These are phyloP conservation scores for Scalesia atractyloides DNA, from an alignment of 129 eudicot genomes.

Conservation along the genomic window DNA sequence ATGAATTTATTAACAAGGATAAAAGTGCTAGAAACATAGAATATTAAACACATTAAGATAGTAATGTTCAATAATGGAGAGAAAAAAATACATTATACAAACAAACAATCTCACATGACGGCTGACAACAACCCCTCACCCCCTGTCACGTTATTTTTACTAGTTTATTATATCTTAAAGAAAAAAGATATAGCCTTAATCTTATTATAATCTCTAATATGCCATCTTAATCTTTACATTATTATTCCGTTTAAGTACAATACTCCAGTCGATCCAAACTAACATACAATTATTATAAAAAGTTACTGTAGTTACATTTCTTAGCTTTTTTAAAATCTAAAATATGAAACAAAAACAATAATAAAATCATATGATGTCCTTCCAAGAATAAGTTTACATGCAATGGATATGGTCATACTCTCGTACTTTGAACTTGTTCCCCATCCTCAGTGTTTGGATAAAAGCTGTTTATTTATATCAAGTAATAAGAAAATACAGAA, in stretches of 20 bases:
- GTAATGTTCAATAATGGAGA: conserved; percentile 39
- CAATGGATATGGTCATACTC: conserved; percentile 20
- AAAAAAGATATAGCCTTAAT: not conserved
- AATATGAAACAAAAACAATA: not conserved
- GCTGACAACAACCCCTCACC: conserved; percentile 74
- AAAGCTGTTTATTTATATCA: not conserved
- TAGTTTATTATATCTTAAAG: not conserved
- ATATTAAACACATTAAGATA: not conserved
- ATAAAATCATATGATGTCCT: not conserved
- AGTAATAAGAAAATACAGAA: no score
- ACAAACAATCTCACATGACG: conserved; percentile 69
- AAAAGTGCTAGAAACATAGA: not conserved
- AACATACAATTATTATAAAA: not conserved
- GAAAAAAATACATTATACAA: conserved; percentile 5
- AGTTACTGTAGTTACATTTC: not conserved
- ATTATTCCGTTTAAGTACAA: not conserved
- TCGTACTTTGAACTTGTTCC: conserved; percentile 21
- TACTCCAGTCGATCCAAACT: not conserved
- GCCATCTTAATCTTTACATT: not conserved
- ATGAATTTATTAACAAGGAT: not conserved
- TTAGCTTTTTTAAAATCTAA: not conserved
- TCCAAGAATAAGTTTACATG: conserved; percentile 9
- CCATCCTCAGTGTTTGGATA: conserved; percentile 25
- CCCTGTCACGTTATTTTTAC: conserved; percentile 60
- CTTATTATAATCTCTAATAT: not conserved